Base-by-base conservation (phyloP, 2,329 filamentous ascomycete species). In the Pseudogymnoascus sp. region DNA sequence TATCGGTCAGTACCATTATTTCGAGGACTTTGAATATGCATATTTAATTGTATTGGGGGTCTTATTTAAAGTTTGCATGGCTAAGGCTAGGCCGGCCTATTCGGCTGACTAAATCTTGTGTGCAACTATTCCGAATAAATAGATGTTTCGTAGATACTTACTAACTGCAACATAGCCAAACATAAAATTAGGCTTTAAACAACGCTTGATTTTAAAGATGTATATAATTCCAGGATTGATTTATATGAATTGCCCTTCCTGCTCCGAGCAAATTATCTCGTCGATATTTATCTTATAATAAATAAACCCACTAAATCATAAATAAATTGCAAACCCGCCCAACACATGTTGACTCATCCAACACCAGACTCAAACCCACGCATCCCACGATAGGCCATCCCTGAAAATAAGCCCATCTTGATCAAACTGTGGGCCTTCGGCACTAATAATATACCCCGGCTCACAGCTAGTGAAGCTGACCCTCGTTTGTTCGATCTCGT, bases 401-500 rank as follows among this genome's bases (percentile, higher is more conserved):
- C 42, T 29, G 25, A 29, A 48, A 1, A 48, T 15, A 15, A 48
- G 25, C 7, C 42, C 42, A n/a, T 48, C 25, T 2, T 29, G 42
- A 15, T 48, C 42, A 48, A 48, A 29, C 63, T 81, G 78, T 2
- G 80, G 79, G 0, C 84, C 84, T 69, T 87, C 84, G 2, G 80
- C 78, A 33, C 77, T 76, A 0, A 81, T 40, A 33, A 86, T 74
- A 65, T 87, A 84, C 1, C 84, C 85, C 21, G 75, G 62, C 66
- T 81, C 79, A 67, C 85, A 87, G 10, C 76, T 76, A 1, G 74
- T 74, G 65, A 81, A 87, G 3, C 72, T 69, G 0, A 87, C 80
- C 52, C 77, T 77, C 80, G 79, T 39, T 75, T 70, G 35, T 71
- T 68, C 40, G 67, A 71, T 67, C n/a, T 67, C 71, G 60, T 86